A percentile compares a stretch with the other conserved stretches of the same genome.
phyloP scores from a whole-genome alignment of 345 rosid genomes.

The Populus ilicifolia region DNA sequence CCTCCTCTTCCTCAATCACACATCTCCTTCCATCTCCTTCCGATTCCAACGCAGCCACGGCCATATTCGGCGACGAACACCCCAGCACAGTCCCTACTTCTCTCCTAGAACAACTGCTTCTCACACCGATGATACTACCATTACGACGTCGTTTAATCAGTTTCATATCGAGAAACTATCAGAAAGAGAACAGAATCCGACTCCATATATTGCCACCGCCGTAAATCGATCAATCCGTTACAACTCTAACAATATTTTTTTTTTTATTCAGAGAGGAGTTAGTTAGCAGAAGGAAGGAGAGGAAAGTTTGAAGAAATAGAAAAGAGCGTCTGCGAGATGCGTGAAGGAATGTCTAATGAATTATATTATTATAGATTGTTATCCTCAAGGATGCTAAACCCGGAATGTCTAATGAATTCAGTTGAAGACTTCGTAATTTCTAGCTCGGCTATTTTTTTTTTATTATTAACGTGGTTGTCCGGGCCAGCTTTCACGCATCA shows the following conservation, averaged over 20 bases:
- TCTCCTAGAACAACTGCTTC: slow-evolving; percentile 11
- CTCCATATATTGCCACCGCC: slow-evolving; percentile 23
- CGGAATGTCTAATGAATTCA: no score
- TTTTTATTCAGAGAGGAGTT: not conserved
- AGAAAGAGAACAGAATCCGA: slow-evolving; percentile 27
- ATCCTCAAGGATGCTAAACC: no score
- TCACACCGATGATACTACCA: slow-evolving; percentile 12
- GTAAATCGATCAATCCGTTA: not conserved
- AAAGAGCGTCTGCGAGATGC: slow-evolving; percentile 49
- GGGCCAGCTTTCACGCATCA: no score
- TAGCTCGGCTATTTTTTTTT: no score
- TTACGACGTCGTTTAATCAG: slow-evolving; percentile 21
- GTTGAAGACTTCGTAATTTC: no score
- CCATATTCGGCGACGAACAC: slow-evolving; percentile 41
- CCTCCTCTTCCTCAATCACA: slow-evolving; percentile 31
- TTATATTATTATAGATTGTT: no score
- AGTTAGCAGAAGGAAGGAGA: not conserved
- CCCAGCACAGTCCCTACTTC: slow-evolving; percentile 20
- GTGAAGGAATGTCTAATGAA: no score
- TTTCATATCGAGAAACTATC: slow-evolving; percentile 32
- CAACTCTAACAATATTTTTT: not conserved
- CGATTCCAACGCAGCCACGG: slow-evolving; percentile 39
- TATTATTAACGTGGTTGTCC: no score
- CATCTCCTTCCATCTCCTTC: slow-evolving; percentile 22
- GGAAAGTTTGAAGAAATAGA: slow-evolving; percentile 26